Conservation (phyloP, 805 yeast genomes). For the Priceomyces melissophilus region DNA sequence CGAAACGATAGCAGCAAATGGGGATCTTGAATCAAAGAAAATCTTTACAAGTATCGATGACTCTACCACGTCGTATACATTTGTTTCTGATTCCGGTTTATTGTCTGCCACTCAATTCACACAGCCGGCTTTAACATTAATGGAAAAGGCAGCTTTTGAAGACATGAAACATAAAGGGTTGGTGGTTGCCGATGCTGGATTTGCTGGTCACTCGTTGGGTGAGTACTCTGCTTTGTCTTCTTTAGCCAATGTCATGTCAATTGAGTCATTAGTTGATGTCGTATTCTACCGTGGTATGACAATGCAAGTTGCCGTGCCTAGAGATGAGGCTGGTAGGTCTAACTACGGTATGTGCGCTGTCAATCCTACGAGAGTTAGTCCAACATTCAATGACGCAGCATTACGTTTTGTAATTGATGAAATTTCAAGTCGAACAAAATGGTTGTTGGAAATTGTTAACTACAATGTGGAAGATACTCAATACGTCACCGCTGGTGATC, state of each 20-base stretch:
- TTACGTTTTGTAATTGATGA: conserved; percentile 91
- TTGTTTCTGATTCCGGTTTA: conserved; percentile 90
- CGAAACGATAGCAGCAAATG: conserved; percentile 86
- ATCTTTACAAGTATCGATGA: conserved; percentile 90
- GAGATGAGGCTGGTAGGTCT: conserved; percentile 92
- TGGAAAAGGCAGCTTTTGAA: conserved; percentile 99
- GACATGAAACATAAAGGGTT: conserved; percentile 95
- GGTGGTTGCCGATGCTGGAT: conserved; percentile 88
- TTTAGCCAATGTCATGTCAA: conserved; percentile 97
- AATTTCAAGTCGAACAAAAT: conserved; percentile 75
- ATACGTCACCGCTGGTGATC: conserved; percentile 98
- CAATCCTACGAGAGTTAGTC: conserved; percentile 88
- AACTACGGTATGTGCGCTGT: conserved; percentile 99
- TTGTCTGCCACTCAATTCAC: conserved; percentile 98
- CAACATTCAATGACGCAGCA: conserved; percentile 90
- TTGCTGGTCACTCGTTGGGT: conserved; percentile 99
- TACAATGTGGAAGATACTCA: conserved; percentile 97
- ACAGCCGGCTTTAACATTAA: conserved; percentile 97
- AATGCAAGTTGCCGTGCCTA: conserved; percentile 99
- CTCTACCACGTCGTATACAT: conserved; percentile 78
- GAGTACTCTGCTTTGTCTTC: conserved; percentile 98
- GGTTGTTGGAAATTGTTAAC: conserved; percentile 97
- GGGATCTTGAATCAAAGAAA: conserved; percentile 82
- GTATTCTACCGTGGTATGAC: conserved; percentile 99
- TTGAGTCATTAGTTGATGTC: conserved; percentile 93